Evolutionary conservation across 768 basidiomycete genomes (phyloP).

Genomic region (Lactarius quietus): DNA sequence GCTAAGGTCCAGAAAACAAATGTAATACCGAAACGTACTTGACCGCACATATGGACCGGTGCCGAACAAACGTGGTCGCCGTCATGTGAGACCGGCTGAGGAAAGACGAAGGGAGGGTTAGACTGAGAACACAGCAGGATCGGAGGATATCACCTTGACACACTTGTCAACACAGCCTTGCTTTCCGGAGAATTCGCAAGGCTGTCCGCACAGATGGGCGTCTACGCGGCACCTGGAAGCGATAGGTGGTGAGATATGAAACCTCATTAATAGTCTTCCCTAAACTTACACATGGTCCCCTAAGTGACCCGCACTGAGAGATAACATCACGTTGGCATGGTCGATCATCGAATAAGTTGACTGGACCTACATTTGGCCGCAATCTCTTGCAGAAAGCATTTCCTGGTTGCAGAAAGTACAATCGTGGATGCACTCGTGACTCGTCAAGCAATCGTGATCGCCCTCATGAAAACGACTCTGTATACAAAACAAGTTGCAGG

Average conservation of each 20-base stretch:
- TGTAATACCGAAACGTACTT: conserved; percentile 35
- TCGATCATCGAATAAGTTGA: not conserved
- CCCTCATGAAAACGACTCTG: conserved; percentile 44
- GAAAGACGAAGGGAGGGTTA: not conserved
- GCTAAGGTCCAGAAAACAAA: too few relatives aligned
- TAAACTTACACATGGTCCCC: conserved; percentile 48
- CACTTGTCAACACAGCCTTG: conserved; percentile 52
- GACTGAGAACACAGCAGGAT: not conserved
- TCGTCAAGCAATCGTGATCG: conserved; percentile 48
- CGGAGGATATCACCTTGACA: conserved; percentile 39
- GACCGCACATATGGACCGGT: conserved; percentile 50
- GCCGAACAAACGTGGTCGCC: conserved; percentile 54
- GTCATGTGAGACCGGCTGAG: conserved; percentile 49
- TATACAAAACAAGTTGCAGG: conserved; percentile 50
- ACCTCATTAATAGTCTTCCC: not conserved
- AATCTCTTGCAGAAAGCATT: conserved; percentile 28
- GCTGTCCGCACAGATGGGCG: conserved; percentile 51
- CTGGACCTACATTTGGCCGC: conserved; percentile 46
- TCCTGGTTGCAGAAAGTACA: conserved; percentile 45
- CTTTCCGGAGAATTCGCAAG: conserved; percentile 44
- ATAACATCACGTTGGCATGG: not conserved
- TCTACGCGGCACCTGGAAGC: conserved; percentile 44
- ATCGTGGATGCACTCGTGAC: conserved; percentile 43
- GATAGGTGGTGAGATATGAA: conserved; percentile 26
- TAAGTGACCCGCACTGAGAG: conserved; percentile 52